Base-by-base conservation (phyloP, 345 rosid species). In the Eutrema japonicum region DNA sequence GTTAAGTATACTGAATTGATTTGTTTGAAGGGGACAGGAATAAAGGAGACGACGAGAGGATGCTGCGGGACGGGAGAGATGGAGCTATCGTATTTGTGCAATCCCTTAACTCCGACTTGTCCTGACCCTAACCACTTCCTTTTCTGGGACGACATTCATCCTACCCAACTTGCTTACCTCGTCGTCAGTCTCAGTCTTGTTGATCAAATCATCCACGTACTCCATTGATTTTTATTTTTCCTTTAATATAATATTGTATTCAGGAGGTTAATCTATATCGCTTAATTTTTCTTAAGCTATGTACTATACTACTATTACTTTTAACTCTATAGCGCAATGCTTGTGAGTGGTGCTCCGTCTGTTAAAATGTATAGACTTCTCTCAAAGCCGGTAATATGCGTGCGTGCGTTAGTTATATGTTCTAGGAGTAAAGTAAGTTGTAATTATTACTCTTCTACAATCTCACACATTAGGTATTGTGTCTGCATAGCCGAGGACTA, bases 91-190 rank as follows among this genome's bases (percentile, higher is more conserved):
- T 48, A 68, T 22, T 46, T 82, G 78, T 88, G 89, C 32, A 82
- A 81, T 64, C 47, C 50, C 42, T 22, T 18, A 50, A 78, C 80
- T 3, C 82, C 70, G 50, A 68, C 54, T 3, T 84, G 90, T 45
- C 42, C 10, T 2, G 56, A 67, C 41, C 68, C 84, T 29, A 81
- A 80, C 7, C 50, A 82, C 37, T 81, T 45, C 71, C 9, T 86
- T 14, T 88, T 88, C 76, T 88, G 83, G 79, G 91, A 82, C 49
- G 50, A 75, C 62, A 72, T 84, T 43, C 90, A 88, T 79, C 87
- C 81, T 18, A 66, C 82, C 7, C 74, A 88, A 77, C 56, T 76
- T 35, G 87, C 79, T 26, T 81, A 88, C 56, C 58, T 62, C 38
- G 66, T 76, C 64, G 6, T 76, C 16, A 70, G 75, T 64, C 59